These are phyloP conservation scores for Hypoxylon lienhwacheense DNA, from an alignment of 495 filamentous ascomycete genomes.

Conservation along the genomic window DNA sequence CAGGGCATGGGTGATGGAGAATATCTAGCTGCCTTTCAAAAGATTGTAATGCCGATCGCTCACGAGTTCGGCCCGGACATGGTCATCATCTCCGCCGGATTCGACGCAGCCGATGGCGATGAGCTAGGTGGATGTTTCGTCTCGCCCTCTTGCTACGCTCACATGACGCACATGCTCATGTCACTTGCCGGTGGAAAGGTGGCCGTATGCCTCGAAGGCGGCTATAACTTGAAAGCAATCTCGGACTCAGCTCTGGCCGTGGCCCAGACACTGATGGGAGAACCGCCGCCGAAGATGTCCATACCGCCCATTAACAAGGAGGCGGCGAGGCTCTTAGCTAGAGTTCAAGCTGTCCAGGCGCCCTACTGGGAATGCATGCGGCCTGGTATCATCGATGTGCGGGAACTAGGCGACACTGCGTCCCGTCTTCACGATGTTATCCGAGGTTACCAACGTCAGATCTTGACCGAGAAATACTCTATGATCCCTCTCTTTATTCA, in stretches of 20 bases:
- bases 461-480: slow-evolving; percentile 66
- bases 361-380: slow-evolving; percentile 66
- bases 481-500: slow-evolving; percentile 78
- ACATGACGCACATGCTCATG: slow-evolving; percentile 99
- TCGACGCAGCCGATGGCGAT: slow-evolving; percentile 93
- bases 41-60: slow-evolving; percentile 96
- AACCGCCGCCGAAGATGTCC: slow-evolving; percentile 74
- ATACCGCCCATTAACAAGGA: slow-evolving; percentile 52
- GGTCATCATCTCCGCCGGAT: slow-evolving; percentile 93
- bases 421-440: slow-evolving; percentile 65
- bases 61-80: slow-evolving; percentile 91
- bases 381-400: slow-evolving; percentile 50
- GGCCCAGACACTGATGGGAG: slow-evolving; percentile 89
- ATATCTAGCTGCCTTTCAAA: slow-evolving; percentile 93
- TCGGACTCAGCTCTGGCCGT: slow-evolving; percentile 90
- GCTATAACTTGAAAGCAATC: slow-evolving; percentile 92
- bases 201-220: slow-evolving; percentile 90
- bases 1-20: slow-evolving; percentile 97
- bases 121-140: slow-evolving; percentile 90
- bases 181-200: slow-evolving; percentile 88
- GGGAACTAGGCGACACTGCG: slow-evolving; percentile 41
- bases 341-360: slow-evolving; percentile 56
- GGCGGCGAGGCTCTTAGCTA: slow-evolving; percentile 52
- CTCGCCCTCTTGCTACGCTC: slow-evolving; percentile 86
- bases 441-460: slow-evolving; percentile 68